phyloP scores from a whole-genome alignment of 208 protist genomes.

The Trichomonas tenax region DNA sequence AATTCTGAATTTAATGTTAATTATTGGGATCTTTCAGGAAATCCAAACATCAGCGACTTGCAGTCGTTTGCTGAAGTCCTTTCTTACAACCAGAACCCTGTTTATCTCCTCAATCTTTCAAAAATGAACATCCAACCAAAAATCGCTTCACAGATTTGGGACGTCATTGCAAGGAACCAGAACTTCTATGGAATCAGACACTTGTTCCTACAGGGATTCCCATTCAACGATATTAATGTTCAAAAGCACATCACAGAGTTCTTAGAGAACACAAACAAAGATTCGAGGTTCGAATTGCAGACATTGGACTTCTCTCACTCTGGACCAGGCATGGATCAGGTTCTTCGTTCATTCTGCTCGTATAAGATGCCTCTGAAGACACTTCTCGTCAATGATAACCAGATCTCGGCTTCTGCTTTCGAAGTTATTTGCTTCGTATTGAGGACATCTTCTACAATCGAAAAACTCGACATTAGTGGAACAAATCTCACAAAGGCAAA shows the following conservation, averaged over 20 bases:
- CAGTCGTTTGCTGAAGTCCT: background rate
- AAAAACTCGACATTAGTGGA: background rate
- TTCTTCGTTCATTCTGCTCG: background rate
- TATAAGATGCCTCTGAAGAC: background rate
- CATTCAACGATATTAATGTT: background rate
- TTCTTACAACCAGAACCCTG: background rate
- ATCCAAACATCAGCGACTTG: background rate
- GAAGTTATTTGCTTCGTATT: background rate
- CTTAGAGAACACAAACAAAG: background rate
- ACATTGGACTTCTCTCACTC: background rate
- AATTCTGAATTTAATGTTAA: background rate
- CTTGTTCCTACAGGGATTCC: background rate
- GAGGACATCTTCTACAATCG: background rate
- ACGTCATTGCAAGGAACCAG: background rate
- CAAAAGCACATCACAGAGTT: background rate
- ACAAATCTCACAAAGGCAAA: background rate
- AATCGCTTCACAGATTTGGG: background rate
- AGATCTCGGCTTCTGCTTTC: background rate
- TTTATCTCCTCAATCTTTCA: background rate
- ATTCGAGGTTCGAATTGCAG: background rate
- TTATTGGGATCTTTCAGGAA: constrained; percentile 5
- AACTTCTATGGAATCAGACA: background rate
- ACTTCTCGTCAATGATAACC: background rate
- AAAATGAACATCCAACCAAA: background rate
- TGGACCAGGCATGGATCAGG: background rate